Conservation (phyloP, 2,329 filamentous ascomycete genomes). For the Fusarium pseudocircinatum region DNA sequence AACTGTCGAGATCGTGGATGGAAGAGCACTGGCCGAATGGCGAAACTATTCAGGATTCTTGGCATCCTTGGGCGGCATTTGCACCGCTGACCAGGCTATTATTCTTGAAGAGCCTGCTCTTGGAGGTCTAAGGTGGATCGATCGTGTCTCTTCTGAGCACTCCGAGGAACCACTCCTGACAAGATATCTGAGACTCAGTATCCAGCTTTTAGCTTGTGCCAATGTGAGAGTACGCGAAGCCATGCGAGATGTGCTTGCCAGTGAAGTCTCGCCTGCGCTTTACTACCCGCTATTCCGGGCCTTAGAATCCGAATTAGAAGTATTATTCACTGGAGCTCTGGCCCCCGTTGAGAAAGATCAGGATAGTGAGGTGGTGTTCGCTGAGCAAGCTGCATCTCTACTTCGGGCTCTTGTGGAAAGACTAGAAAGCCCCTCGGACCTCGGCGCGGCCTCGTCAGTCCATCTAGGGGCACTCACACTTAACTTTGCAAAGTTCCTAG, state of each 20-base stretch:
- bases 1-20: slow-evolving; percentile 61
- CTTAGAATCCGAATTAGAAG: slow-evolving; percentile 71
- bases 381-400: slow-evolving; percentile 72
- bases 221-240: slow-evolving; percentile 73
- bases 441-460: slow-evolving; percentile 69
- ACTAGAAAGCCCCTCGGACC: slow-evolving; percentile 70
- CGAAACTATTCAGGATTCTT: slow-evolving; percentile 75
- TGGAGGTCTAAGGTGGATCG: slow-evolving; percentile 71
- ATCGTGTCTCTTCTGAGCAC: slow-evolving; percentile 66
- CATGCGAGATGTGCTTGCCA: slow-evolving; percentile 72
- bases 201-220: slow-evolving; percentile 71
- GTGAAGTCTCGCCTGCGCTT: slow-evolving; percentile 69
- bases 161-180: slow-evolving; percentile 69
- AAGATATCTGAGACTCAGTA: slow-evolving; percentile 69
- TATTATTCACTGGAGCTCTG: slow-evolving; percentile 67
- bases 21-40: slow-evolving; percentile 70
- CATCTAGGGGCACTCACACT: slow-evolving; percentile 71
- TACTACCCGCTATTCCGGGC: slow-evolving; percentile 72
- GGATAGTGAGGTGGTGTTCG: slow-evolving; percentile 72
- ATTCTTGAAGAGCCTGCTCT: slow-evolving; percentile 67
- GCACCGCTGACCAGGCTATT: slow-evolving; percentile 67
- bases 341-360: slow-evolving; percentile 62
- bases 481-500: slow-evolving; percentile 73
- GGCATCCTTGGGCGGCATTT: slow-evolving; percentile 72
- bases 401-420: slow-evolving; percentile 71